Base-by-base conservation (phyloP, 805 yeast genomes). In the Cyberlindnera americana region DNA sequence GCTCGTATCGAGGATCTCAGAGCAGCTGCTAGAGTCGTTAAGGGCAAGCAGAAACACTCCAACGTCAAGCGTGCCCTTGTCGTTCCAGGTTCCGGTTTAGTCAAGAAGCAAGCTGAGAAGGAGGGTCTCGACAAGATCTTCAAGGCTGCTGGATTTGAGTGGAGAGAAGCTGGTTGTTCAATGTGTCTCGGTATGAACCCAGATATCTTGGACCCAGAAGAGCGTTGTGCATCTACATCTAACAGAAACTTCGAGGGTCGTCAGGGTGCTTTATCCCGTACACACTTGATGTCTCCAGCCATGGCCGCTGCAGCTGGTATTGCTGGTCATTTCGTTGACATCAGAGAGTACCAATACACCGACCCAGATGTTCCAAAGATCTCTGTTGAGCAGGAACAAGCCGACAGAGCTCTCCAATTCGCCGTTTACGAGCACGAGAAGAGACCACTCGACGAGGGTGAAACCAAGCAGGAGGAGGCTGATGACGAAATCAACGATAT, bases 151-250 rank as follows among this genome's bases (percentile, higher is more conserved):
- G 98, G 96, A 16, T 93, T 93, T 60, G 91, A 86, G 54, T 93
- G 99, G 99, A 83, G 99, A 72, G 99, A 93, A 70, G 98, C 99
- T 50, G 99, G 99, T 46, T 93, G 99, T 70, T 91, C 98, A 29
- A 93, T 93, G 99, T 93, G 99, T 71, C 76, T 93, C 38, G 99
- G 99, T 66, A 93, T 93, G 99, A 93, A 93, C 70, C 97, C 98
- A 30, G 99, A 93, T 70, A 91, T 93, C 55, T 76, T 93, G 60
- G 77, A 81, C 47, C 99, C 99, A 29, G 78, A 84, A 59, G 99
- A 93, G 67, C 81, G 99, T 69, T 93, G 99, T 72, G 99, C 99
- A 8, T 90, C 98, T 12, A 93, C 99, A 15, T 91, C 98, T 17
- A 93, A 93, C 75, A 84, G 99, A 76, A 93, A 93, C 71, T 93